Percentiles rank a stretch among this genome's conserved stretches.
These are phyloP conservation scores for Akanthomyces muscarius DNA, from an alignment of 2,329 filamentous ascomycete species.

Conservation along the genomic window DNA sequence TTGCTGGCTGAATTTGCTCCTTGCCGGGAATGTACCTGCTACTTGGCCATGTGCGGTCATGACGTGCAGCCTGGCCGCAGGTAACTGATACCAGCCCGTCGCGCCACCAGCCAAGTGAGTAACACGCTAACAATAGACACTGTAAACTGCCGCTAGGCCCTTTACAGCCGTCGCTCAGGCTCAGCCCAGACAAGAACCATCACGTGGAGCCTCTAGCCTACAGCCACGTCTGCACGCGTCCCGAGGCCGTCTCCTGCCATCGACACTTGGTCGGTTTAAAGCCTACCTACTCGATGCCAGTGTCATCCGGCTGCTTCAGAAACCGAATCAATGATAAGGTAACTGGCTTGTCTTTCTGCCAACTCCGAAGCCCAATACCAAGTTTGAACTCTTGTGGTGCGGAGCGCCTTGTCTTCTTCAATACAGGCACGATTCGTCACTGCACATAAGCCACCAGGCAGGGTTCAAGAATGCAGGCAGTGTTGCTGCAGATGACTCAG, in stretches of 20 bases:
- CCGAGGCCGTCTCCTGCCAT: neutral
- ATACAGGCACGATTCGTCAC: too few species aligned
- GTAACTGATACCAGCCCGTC: neutral
- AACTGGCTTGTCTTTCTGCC: neutral
- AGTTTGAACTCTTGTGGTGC: too few species aligned
- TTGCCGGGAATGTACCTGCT: neutral
- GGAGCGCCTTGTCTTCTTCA: too few species aligned
- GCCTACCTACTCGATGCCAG: too few species aligned
- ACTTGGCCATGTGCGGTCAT: neutral
- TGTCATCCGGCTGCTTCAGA: too few species aligned
- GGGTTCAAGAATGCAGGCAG: too few species aligned
- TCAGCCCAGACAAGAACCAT: neutral
- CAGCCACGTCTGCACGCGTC: neutral
- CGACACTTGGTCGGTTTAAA: neutral
- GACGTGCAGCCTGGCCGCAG: conserved; percentile 1
- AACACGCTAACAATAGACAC: neutral
- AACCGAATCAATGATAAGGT: neutral
- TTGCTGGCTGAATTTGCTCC: neutral
- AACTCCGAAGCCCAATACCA: too few species aligned
- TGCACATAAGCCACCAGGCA: too few species aligned
- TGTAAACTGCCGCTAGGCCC: neutral
- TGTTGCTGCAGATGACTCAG: too few species aligned
- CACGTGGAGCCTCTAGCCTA: conserved; percentile 12
- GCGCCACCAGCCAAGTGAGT: conserved; percentile 11
- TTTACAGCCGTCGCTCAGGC: neutral